Evolutionary conservation across 441 rosid species (phyloP).

Genomic region (Croton setiger): DNA sequence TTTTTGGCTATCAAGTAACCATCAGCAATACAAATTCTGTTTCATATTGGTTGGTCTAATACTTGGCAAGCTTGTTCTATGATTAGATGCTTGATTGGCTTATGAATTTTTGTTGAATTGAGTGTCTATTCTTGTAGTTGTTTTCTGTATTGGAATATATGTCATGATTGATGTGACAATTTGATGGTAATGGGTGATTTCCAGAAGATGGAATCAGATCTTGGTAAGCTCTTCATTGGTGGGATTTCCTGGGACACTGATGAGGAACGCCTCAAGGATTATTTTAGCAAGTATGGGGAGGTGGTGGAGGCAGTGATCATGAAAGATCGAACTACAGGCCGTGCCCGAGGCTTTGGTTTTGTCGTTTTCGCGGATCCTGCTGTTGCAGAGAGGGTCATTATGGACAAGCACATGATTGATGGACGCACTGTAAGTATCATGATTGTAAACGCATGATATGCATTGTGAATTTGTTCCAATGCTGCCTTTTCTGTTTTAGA

Average conservation of each 20-base stretch:
- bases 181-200: slow-evolving; percentile 30
- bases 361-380: slow-evolving; percentile 84
- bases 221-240: slow-evolving; percentile 90
- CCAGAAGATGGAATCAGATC: slow-evolving; percentile 77
- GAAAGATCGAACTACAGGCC: slow-evolving; percentile 91
- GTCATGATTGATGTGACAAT: slow-evolving; percentile 32
- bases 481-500: slow-evolving; percentile 9
- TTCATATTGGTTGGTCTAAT: slow-evolving; percentile 18
- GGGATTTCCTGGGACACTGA: slow-evolving; percentile 98
- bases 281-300: slow-evolving; percentile 79
- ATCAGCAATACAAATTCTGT: slow-evolving; percentile 10
- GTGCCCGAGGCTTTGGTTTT: slow-evolving; percentile 96
- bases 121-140: slow-evolving; percentile 13
- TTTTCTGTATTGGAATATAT: slow-evolving; percentile 22
- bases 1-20: slow-evolving; percentile 13
- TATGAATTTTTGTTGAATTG: slow-evolving; percentile 21
- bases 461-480: slow-evolving; percentile 15
- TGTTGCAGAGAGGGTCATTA: slow-evolving; percentile 79
- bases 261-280: slow-evolving; percentile 88
- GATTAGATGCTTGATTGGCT: slow-evolving; percentile 22
- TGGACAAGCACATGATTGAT: slow-evolving; percentile 77
- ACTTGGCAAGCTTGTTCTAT: slow-evolving; percentile 16
- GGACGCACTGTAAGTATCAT: slow-evolving; percentile 69
- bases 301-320: slow-evolving; percentile 93
- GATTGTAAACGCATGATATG: slow-evolving; percentile 17